Evolutionary conservation across 306 rosid species (phyloP).

Genomic region (Boehmeria nivea): DNA sequence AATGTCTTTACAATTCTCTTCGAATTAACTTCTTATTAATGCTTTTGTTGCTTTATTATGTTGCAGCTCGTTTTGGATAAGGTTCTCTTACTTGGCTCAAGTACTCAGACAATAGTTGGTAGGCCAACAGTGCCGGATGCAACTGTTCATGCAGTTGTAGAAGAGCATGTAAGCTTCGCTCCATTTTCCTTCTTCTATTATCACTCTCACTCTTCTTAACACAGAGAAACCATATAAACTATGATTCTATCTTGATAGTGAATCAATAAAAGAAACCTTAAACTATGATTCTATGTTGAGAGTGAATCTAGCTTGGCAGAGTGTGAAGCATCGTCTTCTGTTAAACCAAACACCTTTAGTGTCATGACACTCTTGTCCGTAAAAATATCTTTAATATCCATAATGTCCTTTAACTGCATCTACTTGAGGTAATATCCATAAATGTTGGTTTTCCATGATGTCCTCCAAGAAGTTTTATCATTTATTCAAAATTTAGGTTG

Average conservation of each 20-base stretch:
- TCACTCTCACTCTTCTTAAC: too few species aligned
- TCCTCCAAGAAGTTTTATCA: too few species aligned
- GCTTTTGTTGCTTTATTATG: conserved; percentile 9
- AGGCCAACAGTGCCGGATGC: conserved; percentile 79
- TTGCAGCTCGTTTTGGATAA: conserved; percentile 71
- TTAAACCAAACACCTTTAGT: neutral
- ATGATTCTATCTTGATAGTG: neutral
- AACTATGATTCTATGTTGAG: neutral
- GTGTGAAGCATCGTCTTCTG: neutral
- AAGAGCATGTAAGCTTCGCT: conserved; percentile 78
- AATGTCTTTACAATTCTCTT: neutral
- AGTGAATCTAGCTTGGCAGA: neutral
- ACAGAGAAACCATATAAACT: neutral
- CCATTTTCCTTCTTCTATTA: neutral
- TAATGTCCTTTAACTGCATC: too few species aligned
- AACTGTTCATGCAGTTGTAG: conserved; percentile 82
- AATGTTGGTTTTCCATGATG: too few species aligned
- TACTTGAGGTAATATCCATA: too few species aligned
- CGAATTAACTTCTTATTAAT: conserved; percentile 1
- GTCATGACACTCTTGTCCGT: too few species aligned
- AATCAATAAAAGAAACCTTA: neutral
- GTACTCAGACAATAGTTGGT: conserved; percentile 74
- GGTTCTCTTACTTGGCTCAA: conserved; percentile 77
- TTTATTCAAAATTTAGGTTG: too few species aligned
- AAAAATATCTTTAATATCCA: too few species aligned